Conservation (phyloP, 2,329 filamentous ascomycete species). For the Diaporthe vaccinii region DNA sequence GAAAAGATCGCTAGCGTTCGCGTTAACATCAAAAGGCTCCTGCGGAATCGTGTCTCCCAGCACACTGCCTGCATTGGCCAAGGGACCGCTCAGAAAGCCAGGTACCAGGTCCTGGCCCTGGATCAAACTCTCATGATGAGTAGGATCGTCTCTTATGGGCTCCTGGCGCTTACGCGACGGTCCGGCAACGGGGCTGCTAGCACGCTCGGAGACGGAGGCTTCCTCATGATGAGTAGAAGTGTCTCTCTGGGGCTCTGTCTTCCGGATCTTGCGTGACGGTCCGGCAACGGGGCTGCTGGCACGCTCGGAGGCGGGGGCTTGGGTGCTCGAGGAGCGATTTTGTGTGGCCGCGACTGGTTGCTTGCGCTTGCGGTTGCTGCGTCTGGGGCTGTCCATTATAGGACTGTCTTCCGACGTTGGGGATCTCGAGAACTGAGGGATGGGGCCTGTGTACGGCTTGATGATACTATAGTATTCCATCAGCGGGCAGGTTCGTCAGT, state of each 20-base stretch:
- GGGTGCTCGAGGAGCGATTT: not conserved
- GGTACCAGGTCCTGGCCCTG: not conserved
- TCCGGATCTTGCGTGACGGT: not conserved
- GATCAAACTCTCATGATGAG: not conserved
- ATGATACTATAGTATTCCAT: not conserved
- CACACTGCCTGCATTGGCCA: not conserved
- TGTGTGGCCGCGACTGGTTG: no score
- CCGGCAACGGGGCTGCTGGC: not conserved
- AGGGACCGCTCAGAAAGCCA: not conserved
- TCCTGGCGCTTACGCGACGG: not conserved
- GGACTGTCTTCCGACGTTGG: not conserved
- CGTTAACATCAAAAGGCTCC: not conserved
- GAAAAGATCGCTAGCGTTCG: not conserved
- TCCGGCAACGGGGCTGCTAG: not conserved
- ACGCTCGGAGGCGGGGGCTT: not conserved
- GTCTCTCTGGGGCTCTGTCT: not conserved
- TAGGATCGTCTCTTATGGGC: no score
- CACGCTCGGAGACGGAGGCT: no score
- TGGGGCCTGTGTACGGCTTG: constrained; percentile 30
- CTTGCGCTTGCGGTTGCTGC: not conserved
- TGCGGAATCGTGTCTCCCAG: not conserved
- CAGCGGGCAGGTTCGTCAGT: not conserved
- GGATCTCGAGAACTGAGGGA: constrained; percentile 26
- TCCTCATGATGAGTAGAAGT: no score
- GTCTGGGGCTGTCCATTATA: not conserved